phyloP scores from a whole-genome alignment of 441 rosid genomes.

The Syzygium malaccense region DNA sequence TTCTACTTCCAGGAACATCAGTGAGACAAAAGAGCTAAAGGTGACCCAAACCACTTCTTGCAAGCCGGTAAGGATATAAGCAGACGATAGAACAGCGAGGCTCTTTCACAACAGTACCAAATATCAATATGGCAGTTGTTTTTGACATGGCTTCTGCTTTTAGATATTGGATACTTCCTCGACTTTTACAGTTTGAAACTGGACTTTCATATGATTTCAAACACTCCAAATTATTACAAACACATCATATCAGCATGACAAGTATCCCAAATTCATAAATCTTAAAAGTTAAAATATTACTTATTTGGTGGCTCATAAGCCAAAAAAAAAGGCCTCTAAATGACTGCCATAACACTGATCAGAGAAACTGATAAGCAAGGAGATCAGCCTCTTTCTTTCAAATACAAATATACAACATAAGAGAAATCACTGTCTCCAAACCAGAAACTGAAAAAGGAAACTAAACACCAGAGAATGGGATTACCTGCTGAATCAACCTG shows the following conservation, averaged over 20 bases:
- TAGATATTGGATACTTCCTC: background rate
- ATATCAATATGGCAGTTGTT: background rate
- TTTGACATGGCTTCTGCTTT: background rate
- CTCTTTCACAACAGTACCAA: background rate
- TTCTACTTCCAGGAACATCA: background rate
- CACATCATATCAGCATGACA: background rate
- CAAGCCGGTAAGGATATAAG: background rate
- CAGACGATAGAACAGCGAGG: background rate
- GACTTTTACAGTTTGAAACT: background rate
- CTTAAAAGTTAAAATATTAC: background rate
- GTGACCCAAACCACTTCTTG: background rate
- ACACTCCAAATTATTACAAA: background rate
- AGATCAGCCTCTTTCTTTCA: background rate
- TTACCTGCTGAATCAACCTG: slow-evolving; percentile 55
- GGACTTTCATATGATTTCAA: background rate
- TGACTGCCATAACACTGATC: background rate
- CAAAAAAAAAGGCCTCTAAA: background rate
- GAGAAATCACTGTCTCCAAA: background rate
- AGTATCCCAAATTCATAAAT: background rate
- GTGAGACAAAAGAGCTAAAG: background rate
- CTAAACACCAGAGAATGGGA: background rate
- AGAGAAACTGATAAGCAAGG: background rate
- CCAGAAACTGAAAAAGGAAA: background rate
- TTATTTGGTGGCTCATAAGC: background rate
- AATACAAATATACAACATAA: slow-evolving; percentile 5